A percentile compares a stretch with the other conserved stretches of the same genome.
phyloP scores from a whole-genome alignment of 2,329 filamentous ascomycete genomes.

The Mariannaea elegans region DNA sequence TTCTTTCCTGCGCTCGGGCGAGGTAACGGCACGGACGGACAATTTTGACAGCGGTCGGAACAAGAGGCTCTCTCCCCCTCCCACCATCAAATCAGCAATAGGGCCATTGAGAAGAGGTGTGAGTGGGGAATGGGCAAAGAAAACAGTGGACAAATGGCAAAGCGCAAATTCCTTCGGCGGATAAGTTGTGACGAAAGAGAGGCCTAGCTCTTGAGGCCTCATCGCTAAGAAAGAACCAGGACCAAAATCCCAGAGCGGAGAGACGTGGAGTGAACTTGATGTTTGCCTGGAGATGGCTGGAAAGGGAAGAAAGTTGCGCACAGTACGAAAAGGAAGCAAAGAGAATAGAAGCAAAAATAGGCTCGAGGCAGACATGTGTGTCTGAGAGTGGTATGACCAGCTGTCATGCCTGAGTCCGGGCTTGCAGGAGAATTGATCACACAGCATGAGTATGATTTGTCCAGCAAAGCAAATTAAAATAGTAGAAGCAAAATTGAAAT shows the following conservation, averaged over 20 bases:
- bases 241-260: not conserved
- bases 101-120: not conserved
- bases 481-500: not conserved
- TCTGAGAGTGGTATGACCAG: not conserved
- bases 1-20: not conserved
- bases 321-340: not conserved
- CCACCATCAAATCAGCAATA: too few relatives aligned
- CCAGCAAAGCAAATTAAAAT: conserved; percentile 10
- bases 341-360: not conserved
- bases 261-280: not conserved
- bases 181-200: not conserved
- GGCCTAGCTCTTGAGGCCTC: not conserved
- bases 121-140: not conserved
- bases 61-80: too few relatives aligned
- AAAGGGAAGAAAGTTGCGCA: not conserved
- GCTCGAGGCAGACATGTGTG: not conserved
- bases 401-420: conserved; percentile 4
- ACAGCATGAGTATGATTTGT: conserved; percentile 10
- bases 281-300: not conserved
- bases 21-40: not conserved
- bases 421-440: conserved; percentile 8
- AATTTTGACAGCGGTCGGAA: not conserved
- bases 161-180: not conserved
- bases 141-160: not conserved
- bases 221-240: too few relatives aligned